phyloP scores from a whole-genome alignment of 495 filamentous ascomycete species.

The Endocarpon pusillum region DNA sequence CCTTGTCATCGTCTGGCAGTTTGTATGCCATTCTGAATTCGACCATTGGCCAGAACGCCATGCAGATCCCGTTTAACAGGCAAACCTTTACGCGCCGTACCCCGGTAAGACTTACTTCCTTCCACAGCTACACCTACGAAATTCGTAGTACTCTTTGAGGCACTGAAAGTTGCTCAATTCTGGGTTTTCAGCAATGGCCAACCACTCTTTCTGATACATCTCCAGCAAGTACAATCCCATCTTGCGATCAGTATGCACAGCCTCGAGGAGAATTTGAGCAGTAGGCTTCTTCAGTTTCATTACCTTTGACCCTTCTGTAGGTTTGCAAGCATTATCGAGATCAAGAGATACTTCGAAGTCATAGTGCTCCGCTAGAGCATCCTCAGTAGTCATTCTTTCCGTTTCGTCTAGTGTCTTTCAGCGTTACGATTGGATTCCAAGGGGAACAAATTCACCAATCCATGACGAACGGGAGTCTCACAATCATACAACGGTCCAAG shows the following conservation, averaged over 20 bases:
- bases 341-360: background rate
- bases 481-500: too few species aligned
- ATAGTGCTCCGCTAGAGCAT: background rate
- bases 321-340: background rate
- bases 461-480: too few species aligned
- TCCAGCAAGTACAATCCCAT: background rate
- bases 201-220: slow-evolving; percentile 8
- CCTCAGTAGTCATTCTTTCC: background rate
- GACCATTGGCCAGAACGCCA: slow-evolving; percentile 7
- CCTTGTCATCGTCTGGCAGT: slow-evolving; percentile 8
- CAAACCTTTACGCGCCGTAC: background rate
- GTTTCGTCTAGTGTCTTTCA: too few species aligned
- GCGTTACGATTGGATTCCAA: too few species aligned
- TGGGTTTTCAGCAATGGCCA: slow-evolving; percentile 4
- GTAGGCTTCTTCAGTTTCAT: background rate
- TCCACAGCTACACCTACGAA: slow-evolving; percentile 4
- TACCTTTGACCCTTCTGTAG: background rate
- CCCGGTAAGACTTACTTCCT: slow-evolving; percentile 4
- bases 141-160: slow-evolving; percentile 7
- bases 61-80: background rate
- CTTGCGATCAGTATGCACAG: background rate
- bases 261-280: background rate
- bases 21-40: slow-evolving; percentile 6
- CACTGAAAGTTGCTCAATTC: slow-evolving; percentile 6
- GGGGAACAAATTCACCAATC: too few species aligned